Evolutionary conservation across 2,329 filamentous ascomycete genomes (phyloP).

Genomic region (Penicillium nordicum): DNA sequence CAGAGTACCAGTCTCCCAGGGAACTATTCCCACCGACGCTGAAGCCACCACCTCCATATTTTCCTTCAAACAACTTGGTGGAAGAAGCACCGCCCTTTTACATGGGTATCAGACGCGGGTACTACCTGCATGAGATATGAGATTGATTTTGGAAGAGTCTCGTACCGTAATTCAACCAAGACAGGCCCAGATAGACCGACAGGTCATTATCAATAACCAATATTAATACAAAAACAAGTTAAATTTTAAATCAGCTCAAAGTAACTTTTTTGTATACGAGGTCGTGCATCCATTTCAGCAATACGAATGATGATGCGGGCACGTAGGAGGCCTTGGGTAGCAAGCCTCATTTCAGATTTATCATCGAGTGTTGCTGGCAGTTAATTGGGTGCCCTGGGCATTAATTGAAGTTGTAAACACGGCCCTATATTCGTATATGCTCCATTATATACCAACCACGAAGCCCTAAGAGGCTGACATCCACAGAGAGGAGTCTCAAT

Average conservation of each 20-base stretch:
- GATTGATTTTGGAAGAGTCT: background rate
- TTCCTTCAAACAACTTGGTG: background rate
- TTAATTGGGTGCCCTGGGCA: background rate
- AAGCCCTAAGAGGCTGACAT: background rate
- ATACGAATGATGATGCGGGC: background rate
- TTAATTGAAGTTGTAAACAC: background rate
- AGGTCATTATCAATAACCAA: background rate
- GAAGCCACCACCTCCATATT: background rate
- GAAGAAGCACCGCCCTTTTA: conserved; percentile 15
- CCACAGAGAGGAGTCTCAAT: background rate
- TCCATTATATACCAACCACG: background rate
- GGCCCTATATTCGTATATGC: background rate
- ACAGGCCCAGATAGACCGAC: background rate
- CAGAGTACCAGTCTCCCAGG: background rate
- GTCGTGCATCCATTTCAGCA: background rate
- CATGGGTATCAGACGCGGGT: conserved; percentile 16
- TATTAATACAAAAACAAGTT: background rate
- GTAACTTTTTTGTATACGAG: background rate
- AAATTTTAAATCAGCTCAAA: background rate
- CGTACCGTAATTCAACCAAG: background rate
- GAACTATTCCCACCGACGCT: background rate
- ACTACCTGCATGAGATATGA: conserved; percentile 15
- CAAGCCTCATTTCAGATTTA: background rate
- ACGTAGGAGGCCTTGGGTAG: background rate
- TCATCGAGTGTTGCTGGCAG: background rate